Base-by-base conservation (phyloP, 2,329 filamentous ascomycete species). In the Diplocarpon mali region DNA sequence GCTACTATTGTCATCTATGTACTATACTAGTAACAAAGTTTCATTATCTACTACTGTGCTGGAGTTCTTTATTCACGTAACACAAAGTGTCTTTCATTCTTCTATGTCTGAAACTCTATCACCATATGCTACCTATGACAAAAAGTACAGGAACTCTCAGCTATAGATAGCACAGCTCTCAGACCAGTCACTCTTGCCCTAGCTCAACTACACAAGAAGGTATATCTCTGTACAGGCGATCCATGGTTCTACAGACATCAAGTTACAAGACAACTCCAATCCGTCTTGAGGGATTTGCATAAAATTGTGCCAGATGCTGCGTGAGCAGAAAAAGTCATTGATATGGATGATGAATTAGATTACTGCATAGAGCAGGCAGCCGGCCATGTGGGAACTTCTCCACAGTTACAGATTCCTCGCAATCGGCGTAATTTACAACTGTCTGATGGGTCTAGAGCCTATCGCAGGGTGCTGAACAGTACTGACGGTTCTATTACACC, bases 181-280 rank as follows among this genome's bases (percentile, higher is more conserved):
- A 38, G 43, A 16, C 35, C 35, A 13, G 36, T 50, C 35, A 27
- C 30, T 17, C 13, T 28, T 5, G 30, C 37, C 3, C 35, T 50
- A 2, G 30, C 45, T 10, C 35, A 31, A 38, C 35, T 47, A 3
- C 38, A 43, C 20, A 30, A 41, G 14, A 40, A 45, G 8, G 15
- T 45, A 12, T 45, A 47, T 16, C 48, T 42, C 10, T 31, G 34
- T 10, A 17, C 43, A 5, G 48, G 42, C 13, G 35, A 47, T 32
- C 14, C 42, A 9, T 49, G 42, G 43, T n/a, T 35, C 5, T 32
- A 35, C 37, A 37, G 38, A 28, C 14, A 38, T 5, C 35, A 44
- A 9, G 20, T 31, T 16, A 43, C 39, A 10, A n/a, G 11, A 2
- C 39, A 17, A 30, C 16, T 42, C n/a, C 16, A 36, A 11, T 34